Evolutionary conservation across 1,139 yeast species (phyloP), one percentile per base, ranked within the genome.

Genomic region (Saccharomyces hybrid): DNA sequence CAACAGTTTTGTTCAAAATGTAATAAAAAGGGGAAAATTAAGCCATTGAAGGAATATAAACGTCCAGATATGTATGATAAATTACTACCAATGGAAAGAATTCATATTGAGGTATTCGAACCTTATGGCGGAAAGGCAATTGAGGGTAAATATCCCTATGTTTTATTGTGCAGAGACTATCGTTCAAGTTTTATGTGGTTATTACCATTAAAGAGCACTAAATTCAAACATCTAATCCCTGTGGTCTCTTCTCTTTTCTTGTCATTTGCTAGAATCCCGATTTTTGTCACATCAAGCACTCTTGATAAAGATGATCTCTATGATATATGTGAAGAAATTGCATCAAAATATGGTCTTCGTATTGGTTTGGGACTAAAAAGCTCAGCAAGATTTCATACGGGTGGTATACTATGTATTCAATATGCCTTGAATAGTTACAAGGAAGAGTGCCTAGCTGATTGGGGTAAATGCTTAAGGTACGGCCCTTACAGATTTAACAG

Each of bases 161-260:
- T 68, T 13, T 53, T 68, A 38, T 63, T 58, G 47, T 59, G 62
- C 32, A 61, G 68, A 50, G 71, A 68, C 51, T 68, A 61, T 50
- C 56, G 59, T 51, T 64, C 71, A 2, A 55, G 67, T 29, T 67
- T 56, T 54, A 60, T 61, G 9, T 68, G 71, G 71, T 48, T 64
- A 26, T 49, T 51, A 11, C 71, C 71, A 13, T 54, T 68, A 47
- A 61, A 59, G 48, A 62, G 58, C 47, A 57, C 59, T 7, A 61
- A 59, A 31, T 63, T 64, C 41, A 61, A 61, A 42, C 60, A 60
- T 23, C 46, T 68, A 27, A 55, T 62, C 2, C 48, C 59, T 1
- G 54, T 55, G 7, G 47, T 67, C 1, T 54, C 63, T 1, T 51
- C 55, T 6, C 46, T 65, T n/a, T 50, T 68, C 11, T 52, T 67